phyloP scores from a whole-genome alignment of 2,329 filamentous ascomycete genomes.

The Camillea tinctor region DNA sequence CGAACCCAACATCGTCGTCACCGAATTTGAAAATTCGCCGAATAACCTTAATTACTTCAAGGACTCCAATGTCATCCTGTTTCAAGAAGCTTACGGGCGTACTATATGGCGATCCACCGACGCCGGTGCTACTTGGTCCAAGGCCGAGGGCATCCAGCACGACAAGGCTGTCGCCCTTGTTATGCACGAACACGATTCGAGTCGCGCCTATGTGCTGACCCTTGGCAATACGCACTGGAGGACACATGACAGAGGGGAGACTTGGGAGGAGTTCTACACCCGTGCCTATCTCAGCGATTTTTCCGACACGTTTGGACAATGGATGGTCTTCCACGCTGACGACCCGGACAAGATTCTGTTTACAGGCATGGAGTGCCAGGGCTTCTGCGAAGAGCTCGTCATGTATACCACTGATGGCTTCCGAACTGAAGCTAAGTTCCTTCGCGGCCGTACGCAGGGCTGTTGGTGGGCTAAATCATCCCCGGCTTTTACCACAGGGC shows the following conservation, averaged over 20 bases:
- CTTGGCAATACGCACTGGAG: conserved; percentile 71
- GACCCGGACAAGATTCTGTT: conserved; percentile 86
- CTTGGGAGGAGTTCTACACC: conserved; percentile 74
- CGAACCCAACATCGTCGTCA: conserved; percentile 64
- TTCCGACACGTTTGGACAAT: conserved; percentile 39
- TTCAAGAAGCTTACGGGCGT: conserved; percentile 63
- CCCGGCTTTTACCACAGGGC: conserved; percentile 68
- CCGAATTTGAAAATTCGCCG: conserved; percentile 65
- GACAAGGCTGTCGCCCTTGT: conserved; percentile 62
- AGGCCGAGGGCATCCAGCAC: conserved; percentile 62
- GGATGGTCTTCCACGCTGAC: conserved; percentile 76
- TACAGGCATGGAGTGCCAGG: conserved; percentile 68
- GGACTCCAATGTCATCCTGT: conserved; percentile 78
- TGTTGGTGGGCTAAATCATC: conserved; percentile 88
- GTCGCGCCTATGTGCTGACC: conserved; percentile 79
- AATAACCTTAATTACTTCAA: conserved; percentile 83
- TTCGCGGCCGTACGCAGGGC: conserved; percentile 68
- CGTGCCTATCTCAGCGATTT: conserved; percentile 56
- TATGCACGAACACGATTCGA: conserved; percentile 75
- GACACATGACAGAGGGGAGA: conserved; percentile 78
- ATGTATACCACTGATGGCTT: conserved; percentile 88
- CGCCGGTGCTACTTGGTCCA: conserved; percentile 75
- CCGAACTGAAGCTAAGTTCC: conserved; percentile 59
- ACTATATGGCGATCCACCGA: conserved; percentile 76
- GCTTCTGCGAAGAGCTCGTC: conserved; percentile 59